Evolutionary conservation across 768 basidiomycete genomes (phyloP).

Genomic region (Auriscalpium vulgare): DNA sequence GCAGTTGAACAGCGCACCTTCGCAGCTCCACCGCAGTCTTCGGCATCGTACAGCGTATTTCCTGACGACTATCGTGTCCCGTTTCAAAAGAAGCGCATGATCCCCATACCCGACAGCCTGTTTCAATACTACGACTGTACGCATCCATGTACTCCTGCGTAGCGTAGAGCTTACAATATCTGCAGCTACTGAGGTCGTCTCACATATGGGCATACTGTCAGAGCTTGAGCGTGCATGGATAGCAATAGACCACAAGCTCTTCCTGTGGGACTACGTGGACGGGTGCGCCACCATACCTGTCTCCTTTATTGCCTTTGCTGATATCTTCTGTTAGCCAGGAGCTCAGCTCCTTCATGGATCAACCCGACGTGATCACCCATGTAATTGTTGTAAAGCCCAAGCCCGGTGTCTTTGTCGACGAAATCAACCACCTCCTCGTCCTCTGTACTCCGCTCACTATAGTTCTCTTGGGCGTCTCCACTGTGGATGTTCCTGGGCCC

Average conservation of each 20-base stretch:
- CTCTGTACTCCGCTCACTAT: constrained; percentile 83
- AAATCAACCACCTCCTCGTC: constrained; percentile 82
- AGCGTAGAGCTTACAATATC: constrained; percentile 9
- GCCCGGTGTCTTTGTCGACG: constrained; percentile 82
- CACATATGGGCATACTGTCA: constrained; percentile 86
- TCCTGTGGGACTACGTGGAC: constrained; percentile 94
- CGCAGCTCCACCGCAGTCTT: constrained; percentile 55
- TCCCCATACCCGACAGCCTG: constrained; percentile 70
- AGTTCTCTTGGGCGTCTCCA: constrained; percentile 76
- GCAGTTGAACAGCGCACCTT: not conserved
- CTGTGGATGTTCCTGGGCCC: constrained; percentile 33
- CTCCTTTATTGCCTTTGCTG: not conserved
- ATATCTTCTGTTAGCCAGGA: constrained; percentile 52
- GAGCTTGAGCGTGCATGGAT: constrained; percentile 96
- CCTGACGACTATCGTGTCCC: constrained; percentile 73
- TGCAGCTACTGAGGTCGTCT: constrained; percentile 57
- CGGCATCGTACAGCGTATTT: constrained; percentile 72
- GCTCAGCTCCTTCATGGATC: constrained; percentile 86
- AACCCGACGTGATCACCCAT: constrained; percentile 81
- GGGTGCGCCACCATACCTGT: constrained; percentile 48
- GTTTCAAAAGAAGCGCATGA: constrained; percentile 68
- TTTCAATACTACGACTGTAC: constrained; percentile 74
- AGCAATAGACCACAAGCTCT: constrained; percentile 87
- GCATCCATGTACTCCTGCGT: not conserved
- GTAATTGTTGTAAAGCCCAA: constrained; percentile 87